A percentile compares a stretch with the other conserved stretches of the same genome.
Conservation (phyloP, 2,329 filamentous ascomycete genomes). For the Ophiostoma triangulosporum region DNA sequence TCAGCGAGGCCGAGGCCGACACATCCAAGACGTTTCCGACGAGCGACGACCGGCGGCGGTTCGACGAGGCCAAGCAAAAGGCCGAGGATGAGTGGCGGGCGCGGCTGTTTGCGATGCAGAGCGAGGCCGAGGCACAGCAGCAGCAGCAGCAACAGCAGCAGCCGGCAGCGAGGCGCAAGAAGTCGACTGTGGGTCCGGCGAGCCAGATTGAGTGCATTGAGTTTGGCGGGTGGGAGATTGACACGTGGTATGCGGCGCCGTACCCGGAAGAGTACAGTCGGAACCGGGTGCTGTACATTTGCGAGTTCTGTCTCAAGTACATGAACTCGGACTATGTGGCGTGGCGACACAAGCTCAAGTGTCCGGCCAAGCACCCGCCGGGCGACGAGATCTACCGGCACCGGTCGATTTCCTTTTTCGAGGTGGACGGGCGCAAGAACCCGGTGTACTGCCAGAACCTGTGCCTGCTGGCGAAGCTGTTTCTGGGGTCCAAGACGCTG, state of each 20-base stretch:
- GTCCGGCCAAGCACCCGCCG: conserved; percentile 88
- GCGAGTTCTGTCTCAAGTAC: conserved; percentile 98
- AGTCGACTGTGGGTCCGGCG: conserved; percentile 69
- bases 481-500: conserved; percentile 94
- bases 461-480: conserved; percentile 88
- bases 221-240: conserved; percentile 94
- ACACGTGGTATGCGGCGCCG: conserved; percentile 97
- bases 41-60: conserved; percentile 66
- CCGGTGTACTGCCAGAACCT: conserved; percentile 98
- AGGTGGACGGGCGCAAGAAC: conserved; percentile 93
- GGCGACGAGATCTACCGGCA: conserved; percentile 96
- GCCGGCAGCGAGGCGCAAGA: conserved; percentile 25
- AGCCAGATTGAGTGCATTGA: conserved; percentile 99
- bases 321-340: conserved; percentile 99
- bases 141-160: conserved; percentile 24
- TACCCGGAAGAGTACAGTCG: conserved; percentile 98
- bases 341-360: conserved; percentile 96
- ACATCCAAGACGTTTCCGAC: conserved; percentile 78
- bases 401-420: conserved; percentile 83
- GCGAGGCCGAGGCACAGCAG: conserved; percentile 48
- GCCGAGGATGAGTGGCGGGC: conserved; percentile 87
- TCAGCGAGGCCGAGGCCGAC: conserved; percentile 79
- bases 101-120: conserved; percentile 45
- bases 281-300: conserved; percentile 94
- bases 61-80: conserved; percentile 78